Evolutionary conservation across 352 stramenopile species (phyloP), one percentile per base, ranked within the genome.

Genomic region (Phytophthora fragariae): DNA sequence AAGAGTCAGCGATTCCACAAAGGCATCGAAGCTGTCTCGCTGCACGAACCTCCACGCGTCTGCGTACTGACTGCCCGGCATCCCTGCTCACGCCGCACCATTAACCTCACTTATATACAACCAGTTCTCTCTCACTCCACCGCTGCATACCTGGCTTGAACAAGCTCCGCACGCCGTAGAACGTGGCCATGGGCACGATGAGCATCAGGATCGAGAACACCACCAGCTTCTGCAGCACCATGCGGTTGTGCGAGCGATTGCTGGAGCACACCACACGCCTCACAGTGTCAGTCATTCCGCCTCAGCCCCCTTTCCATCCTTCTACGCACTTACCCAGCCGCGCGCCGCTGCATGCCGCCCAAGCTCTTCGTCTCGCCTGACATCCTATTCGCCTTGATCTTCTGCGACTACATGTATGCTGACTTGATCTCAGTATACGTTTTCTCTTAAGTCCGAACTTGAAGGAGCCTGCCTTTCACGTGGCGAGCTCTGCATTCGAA

Each of bases 151-250:
- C 75, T 69, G 69, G 57, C 0, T 55, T 75, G 50, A 96, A 83
- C 31, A 88, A 72, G 41, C 68, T 80, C 41, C 80, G 78, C 35
- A 93, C 80, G 10, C 68, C 62, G 72, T 85, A 93, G 59, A 92
- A 96, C 39, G 89, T 90, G 58, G 62, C 72, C 47, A 96, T 52
- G 0, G 89, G 87, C 47, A 90, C 70, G 41, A 73, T 64, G 17
- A 86, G 57, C 86, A 96, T 96, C 60, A 94, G 68, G 49, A 89
- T 54, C 46, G 87, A 92, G 73, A 93, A 96, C 54, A 87, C 72
- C 27, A 76, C 75, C 49, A 96, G 74, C 72, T 96, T 96, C 56
- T 80, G 81, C 57, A 89, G 83, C 35, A 94, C 89, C 73, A 85
- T 84, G 21, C 75, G 78, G 62, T 95, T 95, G 69, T 93, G 88